Conservation (phyloP, 352 stramenopile genomes). For the Phytophthora palmivora region DNA sequence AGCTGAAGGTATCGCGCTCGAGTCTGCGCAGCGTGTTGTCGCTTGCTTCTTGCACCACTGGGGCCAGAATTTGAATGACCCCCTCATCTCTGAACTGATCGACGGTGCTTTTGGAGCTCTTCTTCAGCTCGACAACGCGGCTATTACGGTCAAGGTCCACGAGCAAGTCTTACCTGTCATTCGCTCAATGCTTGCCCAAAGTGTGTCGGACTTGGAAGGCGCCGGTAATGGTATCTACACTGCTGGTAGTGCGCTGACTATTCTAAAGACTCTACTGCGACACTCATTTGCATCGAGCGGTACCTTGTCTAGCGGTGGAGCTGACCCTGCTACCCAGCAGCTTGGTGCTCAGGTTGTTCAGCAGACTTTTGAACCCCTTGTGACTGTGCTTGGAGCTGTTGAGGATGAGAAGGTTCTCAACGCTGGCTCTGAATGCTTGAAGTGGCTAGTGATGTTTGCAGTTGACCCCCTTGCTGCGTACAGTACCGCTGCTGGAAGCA, state of each 20-base stretch:
- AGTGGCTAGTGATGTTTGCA: slow-evolving; percentile 86
- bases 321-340: slow-evolving; percentile 45
- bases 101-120: slow-evolving; percentile 73
- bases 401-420: slow-evolving; percentile 86
- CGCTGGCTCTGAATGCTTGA: slow-evolving; percentile 78
- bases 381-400: slow-evolving; percentile 60
- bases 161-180: slow-evolving; percentile 70
- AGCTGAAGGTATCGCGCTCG: slow-evolving; percentile 40
- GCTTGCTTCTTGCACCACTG: slow-evolving; percentile 74
- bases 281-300: slow-evolving; percentile 65
- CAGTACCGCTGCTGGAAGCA: slow-evolving; percentile 40
- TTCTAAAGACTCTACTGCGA: slow-evolving; percentile 78
- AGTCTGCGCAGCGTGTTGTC: slow-evolving; percentile 55
- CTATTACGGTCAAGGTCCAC: slow-evolving; percentile 67
- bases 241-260: slow-evolving; percentile 69
- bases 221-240: slow-evolving; percentile 67
- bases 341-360: slow-evolving; percentile 75
- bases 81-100: slow-evolving; percentile 75
- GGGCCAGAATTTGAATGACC: slow-evolving; percentile 76
- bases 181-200: slow-evolving; percentile 66
- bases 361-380: slow-evolving; percentile 74
- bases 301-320: slow-evolving; percentile 28
- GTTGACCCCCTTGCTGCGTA: slow-evolving; percentile 69
- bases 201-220: slow-evolving; percentile 49
- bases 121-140: slow-evolving; percentile 65